Conservation (phyloP, 116 monocot genomes). For the Phalaenopsis hybrid region DNA sequence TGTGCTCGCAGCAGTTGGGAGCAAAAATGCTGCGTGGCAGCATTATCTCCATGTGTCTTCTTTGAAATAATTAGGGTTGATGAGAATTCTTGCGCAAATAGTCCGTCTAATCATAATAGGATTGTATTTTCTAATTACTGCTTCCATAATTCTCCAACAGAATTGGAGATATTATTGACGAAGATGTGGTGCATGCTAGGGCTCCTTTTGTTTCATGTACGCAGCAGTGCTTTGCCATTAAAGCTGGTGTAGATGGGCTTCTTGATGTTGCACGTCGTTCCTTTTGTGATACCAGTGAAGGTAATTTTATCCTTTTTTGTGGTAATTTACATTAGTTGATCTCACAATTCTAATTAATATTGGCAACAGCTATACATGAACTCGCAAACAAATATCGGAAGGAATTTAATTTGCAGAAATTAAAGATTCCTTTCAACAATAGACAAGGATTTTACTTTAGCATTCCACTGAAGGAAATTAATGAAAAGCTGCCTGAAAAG, state of each 20-base stretch:
- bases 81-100: background rate
- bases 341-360: slow-evolving; percentile 12
- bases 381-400: slow-evolving; percentile 91
- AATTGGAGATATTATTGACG: slow-evolving; percentile 84
- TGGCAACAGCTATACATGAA: slow-evolving; percentile 73
- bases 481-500: slow-evolving; percentile 76
- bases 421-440: slow-evolving; percentile 91
- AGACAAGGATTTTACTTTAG: slow-evolving; percentile 92
- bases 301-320: slow-evolving; percentile 26
- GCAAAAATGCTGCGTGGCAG: too few species aligned
- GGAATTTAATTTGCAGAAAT: slow-evolving; percentile 80
- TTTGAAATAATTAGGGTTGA: background rate
- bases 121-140: background rate
- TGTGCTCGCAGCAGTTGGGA: too few species aligned
- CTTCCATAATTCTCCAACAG: slow-evolving; percentile 22
- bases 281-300: slow-evolving; percentile 99
- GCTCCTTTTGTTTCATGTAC: slow-evolving; percentile 91
- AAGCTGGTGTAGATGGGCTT: slow-evolving; percentile 82
- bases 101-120: background rate
- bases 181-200: slow-evolving; percentile 84
- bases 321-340: background rate
- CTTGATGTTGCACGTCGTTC: slow-evolving; percentile 86
- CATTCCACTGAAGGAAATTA: slow-evolving; percentile 82
- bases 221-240: slow-evolving; percentile 98
- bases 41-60: too few species aligned